These are phyloP conservation scores for Penicillium sp. DNA, from an alignment of 2,329 filamentous ascomycete species.

Conservation along the genomic window DNA sequence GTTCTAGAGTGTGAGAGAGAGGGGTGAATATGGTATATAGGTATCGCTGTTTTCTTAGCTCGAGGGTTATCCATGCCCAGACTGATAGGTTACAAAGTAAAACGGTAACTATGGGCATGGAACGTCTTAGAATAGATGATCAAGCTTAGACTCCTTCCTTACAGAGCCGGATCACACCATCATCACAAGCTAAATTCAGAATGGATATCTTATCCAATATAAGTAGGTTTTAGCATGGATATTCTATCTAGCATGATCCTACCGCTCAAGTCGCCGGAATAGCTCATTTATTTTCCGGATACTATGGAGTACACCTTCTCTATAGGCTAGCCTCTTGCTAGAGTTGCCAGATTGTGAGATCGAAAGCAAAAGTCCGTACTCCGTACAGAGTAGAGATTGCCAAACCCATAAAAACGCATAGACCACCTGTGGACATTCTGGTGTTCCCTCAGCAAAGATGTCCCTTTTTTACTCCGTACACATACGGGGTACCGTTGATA, in stretches of 20 bases:
- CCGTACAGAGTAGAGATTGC: neutral
- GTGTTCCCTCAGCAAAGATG: neutral
- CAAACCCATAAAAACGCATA: neutral
- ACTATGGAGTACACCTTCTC: neutral
- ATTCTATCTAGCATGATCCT: neutral
- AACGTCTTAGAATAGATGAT: neutral
- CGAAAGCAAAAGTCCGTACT: neutral
- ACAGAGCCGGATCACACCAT: conserved; percentile 17
- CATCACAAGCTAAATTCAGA: conserved; percentile 14
- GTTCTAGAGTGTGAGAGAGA: neutral
- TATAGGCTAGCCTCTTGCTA: neutral
- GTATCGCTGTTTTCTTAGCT: neutral
- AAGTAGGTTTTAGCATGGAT: neutral
- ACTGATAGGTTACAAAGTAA: conserved; percentile 2
- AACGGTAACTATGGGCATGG: neutral
- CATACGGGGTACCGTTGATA: neutral
- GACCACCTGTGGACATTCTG: neutral
- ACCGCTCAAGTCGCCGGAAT: neutral
- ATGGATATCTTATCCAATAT: neutral
- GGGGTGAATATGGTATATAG: neutral
- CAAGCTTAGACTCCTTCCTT: conserved; percentile 4
- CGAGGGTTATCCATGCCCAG: neutral
- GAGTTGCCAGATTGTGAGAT: neutral
- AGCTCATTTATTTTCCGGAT: neutral
- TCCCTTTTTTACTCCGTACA: neutral